A percentile compares a stretch with the other conserved stretches of the same genome.
These are phyloP conservation scores for Carex kokanica DNA, from an alignment of 176 grass and related monocot genomes.

Conservation along the genomic window DNA sequence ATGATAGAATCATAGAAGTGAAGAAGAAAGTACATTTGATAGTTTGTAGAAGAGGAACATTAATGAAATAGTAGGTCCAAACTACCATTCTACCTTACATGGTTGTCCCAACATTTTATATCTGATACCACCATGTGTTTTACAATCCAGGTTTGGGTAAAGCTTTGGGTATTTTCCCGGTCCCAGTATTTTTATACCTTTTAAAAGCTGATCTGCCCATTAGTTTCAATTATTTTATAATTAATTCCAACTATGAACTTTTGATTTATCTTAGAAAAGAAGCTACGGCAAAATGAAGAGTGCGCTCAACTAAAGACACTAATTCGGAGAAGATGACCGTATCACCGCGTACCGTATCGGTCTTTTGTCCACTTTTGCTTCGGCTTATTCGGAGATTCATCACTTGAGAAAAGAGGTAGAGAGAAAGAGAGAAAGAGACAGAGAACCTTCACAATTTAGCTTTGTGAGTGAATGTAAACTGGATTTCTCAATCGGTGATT, in stretches of 20 bases:
- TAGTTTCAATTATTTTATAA: conserved; percentile 5
- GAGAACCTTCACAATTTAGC: neutral
- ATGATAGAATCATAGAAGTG: neutral
- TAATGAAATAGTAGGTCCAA: neutral
- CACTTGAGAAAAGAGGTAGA: neutral
- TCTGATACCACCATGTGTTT: neutral
- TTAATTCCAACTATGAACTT: conserved; percentile 15
- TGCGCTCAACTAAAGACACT: conserved; percentile 69
- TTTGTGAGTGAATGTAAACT: neutral
- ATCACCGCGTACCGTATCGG: neutral
- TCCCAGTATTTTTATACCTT: neutral
- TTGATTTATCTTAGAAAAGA: conserved; percentile 57
- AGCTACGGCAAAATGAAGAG: conserved; percentile 67
- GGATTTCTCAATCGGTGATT: conserved; percentile 1
- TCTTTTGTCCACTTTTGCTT: neutral
- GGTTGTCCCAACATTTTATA: neutral
- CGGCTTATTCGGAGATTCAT: neutral
- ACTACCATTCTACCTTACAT: neutral
- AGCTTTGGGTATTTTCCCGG: neutral
- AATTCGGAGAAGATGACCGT: conserved; percentile 33
- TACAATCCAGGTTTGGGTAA: neutral
- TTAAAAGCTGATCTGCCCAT: neutral
- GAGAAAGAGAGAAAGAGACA: neutral
- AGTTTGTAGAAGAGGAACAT: neutral
- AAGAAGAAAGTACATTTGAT: neutral